Evolutionary conservation across 257 asterid genomes (phyloP).

Genomic region (Linderniella brevidens): DNA sequence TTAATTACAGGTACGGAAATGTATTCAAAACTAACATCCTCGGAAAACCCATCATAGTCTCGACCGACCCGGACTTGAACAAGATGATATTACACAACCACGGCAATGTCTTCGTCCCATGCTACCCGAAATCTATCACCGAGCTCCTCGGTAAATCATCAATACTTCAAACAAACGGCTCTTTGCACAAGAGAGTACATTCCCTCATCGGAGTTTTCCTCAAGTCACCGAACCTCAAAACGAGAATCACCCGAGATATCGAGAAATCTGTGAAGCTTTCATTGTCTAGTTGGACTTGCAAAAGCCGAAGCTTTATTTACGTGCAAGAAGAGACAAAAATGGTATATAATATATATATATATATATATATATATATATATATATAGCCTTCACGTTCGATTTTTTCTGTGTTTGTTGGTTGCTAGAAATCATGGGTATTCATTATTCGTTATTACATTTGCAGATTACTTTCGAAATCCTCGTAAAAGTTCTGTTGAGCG

Average conservation of each 20-base stretch:
- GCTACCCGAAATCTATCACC: slow-evolving; percentile 77
- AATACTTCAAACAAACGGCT: slow-evolving; percentile 60
- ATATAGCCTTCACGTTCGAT: too few relatives aligned
- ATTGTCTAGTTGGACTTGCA: slow-evolving; percentile 40
- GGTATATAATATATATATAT: too few relatives aligned
- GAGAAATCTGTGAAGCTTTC: slow-evolving; percentile 29
- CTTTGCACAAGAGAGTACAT: slow-evolving; percentile 57
- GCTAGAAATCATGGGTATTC: too few relatives aligned
- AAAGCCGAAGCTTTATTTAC: slow-evolving; percentile 16
- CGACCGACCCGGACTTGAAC: slow-evolving; percentile 79
- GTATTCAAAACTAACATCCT: slow-evolving; percentile 75
- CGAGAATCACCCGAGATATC: slow-evolving; percentile 43
- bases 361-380: too few relatives aligned
- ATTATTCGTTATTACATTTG: slow-evolving; percentile 1
- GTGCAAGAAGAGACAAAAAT: slow-evolving; percentile 66
- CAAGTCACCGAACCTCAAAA: slow-evolving; percentile 53
- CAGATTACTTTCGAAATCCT: slow-evolving; percentile 85
- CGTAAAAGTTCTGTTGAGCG: slow-evolving; percentile 51
- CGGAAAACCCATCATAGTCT: slow-evolving; percentile 71
- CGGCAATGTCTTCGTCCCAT: slow-evolving; percentile 53
- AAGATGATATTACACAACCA: slow-evolving; percentile 49
- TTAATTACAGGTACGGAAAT: slow-evolving; percentile 80
- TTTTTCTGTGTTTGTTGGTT: too few relatives aligned
- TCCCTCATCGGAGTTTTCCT: slow-evolving; percentile 57
- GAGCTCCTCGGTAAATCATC: slow-evolving; percentile 75